Evolutionary conservation across 768 basidiomycete genomes (phyloP).

Genomic region (Phlegmacium glaucopus): DNA sequence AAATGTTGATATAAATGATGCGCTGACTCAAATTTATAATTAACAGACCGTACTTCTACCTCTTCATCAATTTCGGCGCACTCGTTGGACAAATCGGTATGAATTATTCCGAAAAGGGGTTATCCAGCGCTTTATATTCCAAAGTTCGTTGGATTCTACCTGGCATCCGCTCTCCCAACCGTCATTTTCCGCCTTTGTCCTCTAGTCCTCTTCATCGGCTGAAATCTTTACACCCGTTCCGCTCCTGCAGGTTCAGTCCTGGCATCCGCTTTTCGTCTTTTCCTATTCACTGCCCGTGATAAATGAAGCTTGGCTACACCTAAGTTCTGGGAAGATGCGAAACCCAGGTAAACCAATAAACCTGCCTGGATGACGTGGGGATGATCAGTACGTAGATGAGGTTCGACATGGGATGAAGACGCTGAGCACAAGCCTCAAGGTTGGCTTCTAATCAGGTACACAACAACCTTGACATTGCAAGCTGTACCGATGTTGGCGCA

Average conservation of each 20-base stretch:
- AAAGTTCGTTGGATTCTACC: constrained; percentile 18
- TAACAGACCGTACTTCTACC: constrained; percentile 52
- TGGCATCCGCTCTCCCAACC: constrained; percentile 56
- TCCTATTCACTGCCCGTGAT: constrained; percentile 36
- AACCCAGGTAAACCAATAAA: constrained; percentile 50
- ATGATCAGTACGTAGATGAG: constrained; percentile 74
- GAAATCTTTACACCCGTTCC: constrained; percentile 45
- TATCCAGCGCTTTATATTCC: constrained; percentile 40
- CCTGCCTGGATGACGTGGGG: constrained; percentile 70
- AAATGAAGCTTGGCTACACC: constrained; percentile 44
- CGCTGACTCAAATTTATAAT: neutral
- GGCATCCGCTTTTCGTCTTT: constrained; percentile 39
- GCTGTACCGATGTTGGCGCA: constrained; percentile 68
- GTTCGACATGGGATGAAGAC: constrained; percentile 65
- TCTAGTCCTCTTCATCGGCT: constrained; percentile 47
- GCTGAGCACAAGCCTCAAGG: constrained; percentile 47
- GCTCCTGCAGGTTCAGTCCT: constrained; percentile 61
- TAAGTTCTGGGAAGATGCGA: constrained; percentile 67
- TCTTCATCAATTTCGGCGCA: constrained; percentile 76
- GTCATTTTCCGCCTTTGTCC: constrained; percentile 55
- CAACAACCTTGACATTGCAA: constrained; percentile 69
- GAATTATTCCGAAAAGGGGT: constrained; percentile 63
- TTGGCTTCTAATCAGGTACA: constrained; percentile 66
- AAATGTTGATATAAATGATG: neutral
- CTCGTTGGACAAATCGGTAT: constrained; percentile 65